Conservation (phyloP, 306 rosid genomes). For the Gynostemma pentaphyllum region DNA sequence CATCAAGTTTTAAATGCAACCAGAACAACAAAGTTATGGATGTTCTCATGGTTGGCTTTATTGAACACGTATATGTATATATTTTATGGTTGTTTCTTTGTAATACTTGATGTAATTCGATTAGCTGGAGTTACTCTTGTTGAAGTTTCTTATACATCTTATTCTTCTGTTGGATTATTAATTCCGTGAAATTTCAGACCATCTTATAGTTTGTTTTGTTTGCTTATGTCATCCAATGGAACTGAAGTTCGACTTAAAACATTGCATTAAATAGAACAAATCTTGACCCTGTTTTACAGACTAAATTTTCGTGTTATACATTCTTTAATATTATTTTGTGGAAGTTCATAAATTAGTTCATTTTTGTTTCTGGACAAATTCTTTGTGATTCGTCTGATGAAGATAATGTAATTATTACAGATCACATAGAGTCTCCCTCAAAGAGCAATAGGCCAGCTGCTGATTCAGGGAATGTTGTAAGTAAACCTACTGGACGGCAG, state of each 20-base stretch:
- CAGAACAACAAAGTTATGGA: background rate
- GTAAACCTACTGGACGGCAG: conserved; percentile 25
- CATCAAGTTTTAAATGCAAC: background rate
- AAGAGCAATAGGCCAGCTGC: conserved; percentile 26
- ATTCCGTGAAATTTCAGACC: background rate
- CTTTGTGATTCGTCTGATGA: conserved; percentile 10
- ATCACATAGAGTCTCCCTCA: conserved; percentile 20
- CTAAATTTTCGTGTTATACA: background rate
- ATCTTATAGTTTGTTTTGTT: background rate
- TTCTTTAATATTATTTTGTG: no score
- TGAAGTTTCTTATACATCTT: background rate
- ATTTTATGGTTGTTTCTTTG: background rate
- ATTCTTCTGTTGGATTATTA: background rate
- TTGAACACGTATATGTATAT: no score
- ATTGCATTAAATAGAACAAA: background rate
- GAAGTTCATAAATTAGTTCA: background rate
- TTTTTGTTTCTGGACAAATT: background rate
- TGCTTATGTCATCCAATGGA: background rate
- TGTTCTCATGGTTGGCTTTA: background rate
- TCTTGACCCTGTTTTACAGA: background rate
- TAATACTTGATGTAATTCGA: background rate
- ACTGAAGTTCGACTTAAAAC: background rate
- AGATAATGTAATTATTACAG: conserved; percentile 23
- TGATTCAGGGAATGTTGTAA: conserved; percentile 20
- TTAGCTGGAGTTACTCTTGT: background rate